Base-by-base conservation (phyloP, 306 rosid species). In the Astragalus membranaceus region DNA sequence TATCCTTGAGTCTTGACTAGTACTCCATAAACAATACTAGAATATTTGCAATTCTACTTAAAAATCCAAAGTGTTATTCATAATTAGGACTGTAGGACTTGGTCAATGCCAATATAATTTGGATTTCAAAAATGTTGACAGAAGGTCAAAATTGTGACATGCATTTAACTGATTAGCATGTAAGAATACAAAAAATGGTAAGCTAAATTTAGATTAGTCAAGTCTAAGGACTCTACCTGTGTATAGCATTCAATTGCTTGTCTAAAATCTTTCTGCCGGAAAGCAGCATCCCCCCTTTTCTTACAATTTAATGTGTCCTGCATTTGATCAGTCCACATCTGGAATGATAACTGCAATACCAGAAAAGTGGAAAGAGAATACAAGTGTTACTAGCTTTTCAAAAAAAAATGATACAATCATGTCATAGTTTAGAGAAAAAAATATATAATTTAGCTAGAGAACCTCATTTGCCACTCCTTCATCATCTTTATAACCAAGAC, bases 241-340 rank as follows among this genome's bases (percentile, higher is more conserved):
- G 92, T 42, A 70, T 88, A 90, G 64, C 79, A 79, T 68, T 86
- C 96, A 13, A 84, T 88, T 17, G 96, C 88, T 47, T 75, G 76
- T 77, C 23, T 74, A 20, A 88, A 86, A 61, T 86, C 92, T 77
- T 85, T 88, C 67, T 79, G 87, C 60, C 83, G 81, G 69, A 90
- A 88, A 63, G 92, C 86, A 53, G 57, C 66, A 78, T 88, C 96
- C 6, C 92, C 95, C 67, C 77, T 86, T 81, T 86, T 86, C 89
- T 84, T 90, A 32, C 87, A 84, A 77, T 84, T 87, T 74, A 90
- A 77, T 23, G 89, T 81, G 13, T 90, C 96, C 81, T 88, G 96
- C 92, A 90, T 90, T 75, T 84, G 88, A 80, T 82, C 85, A 7
- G 90, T 88, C 92, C 94, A 90, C 96, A 90, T 88, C 66, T 90